Percentiles rank a stretch among this genome's conserved stretches.
Evolutionary conservation across 208 protist genomes (phyloP).

Genomic region (Wallacemonas sp.): DNA sequence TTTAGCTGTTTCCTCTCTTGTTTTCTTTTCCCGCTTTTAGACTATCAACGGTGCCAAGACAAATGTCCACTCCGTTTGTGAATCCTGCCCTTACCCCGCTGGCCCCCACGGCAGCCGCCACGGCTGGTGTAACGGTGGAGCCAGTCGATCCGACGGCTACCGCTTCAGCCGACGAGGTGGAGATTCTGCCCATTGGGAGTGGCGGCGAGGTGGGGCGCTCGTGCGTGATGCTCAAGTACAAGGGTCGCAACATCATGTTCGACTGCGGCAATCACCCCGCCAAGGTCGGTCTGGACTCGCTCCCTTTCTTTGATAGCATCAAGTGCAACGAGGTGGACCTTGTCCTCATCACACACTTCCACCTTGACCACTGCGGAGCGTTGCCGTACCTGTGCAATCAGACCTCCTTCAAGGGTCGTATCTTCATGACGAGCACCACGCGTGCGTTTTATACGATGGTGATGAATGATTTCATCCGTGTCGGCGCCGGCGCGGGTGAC

Average conservation of each 20-base stretch:
- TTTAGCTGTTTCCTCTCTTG: too few relatives aligned
- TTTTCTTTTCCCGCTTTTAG: too few relatives aligned
- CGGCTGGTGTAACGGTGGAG: conserved; percentile 9
- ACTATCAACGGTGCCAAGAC: too few relatives aligned
- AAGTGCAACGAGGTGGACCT: conserved; percentile 93
- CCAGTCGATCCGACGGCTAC: background rate
- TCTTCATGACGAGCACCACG: conserved; percentile 98
- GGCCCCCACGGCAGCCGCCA: background rate
- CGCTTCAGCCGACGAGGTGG: conserved; percentile 73
- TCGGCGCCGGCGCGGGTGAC: conserved; percentile 85
- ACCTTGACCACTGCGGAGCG: conserved; percentile 97
- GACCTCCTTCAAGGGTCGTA: conserved; percentile 94
- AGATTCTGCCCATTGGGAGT: conserved; percentile 96
- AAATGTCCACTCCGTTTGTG: background rate
- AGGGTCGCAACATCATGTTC: conserved; percentile 97
- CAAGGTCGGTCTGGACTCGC: conserved; percentile 90
- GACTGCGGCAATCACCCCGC: conserved; percentile 99
- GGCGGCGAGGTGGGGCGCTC: conserved; percentile 98
- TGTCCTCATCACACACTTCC: conserved; percentile 97
- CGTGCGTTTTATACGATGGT: conserved; percentile 97
- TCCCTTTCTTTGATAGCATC: conserved; percentile 98
- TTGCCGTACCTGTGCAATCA: conserved; percentile 96
- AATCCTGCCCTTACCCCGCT: background rate
- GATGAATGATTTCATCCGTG: conserved; percentile 96
- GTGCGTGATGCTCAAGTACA: conserved; percentile 96